Base-by-base conservation (phyloP, 1,284 basidiomycete genomes). In the Lentinula novae-zelandiae region DNA sequence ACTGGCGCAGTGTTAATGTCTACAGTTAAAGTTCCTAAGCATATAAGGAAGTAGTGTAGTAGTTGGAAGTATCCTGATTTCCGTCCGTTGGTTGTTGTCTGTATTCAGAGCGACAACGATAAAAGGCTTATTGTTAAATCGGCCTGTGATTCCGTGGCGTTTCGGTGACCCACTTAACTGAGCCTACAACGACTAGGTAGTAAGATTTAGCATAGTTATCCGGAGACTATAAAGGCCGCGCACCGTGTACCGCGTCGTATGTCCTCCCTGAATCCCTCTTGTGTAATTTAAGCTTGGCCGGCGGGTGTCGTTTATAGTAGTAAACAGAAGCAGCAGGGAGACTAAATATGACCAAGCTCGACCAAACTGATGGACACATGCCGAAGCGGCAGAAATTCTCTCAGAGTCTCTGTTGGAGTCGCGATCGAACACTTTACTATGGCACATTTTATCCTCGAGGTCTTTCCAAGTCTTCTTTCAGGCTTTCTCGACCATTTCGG, bases 231-330 rank as follows among this genome's bases (percentile, higher is more conserved):
- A 17, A 27, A 34, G 39, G 17, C 5, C 27, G 54, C 54, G 40
- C 46, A 56, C 54, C 54, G 42, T 56, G 34, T 17, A 56, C 36
- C 51, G 51, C 51, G 51, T 56, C 20, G 36, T 46, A 56, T 46
- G 9, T 6, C 20, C 27, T 54, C 39, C 22, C 36, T 42, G 53
- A 27, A 42, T 22, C 39, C 48, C 48, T 49, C 20, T 49, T 10
- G 22, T 50, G 31, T 33, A 22, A 50, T 50, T 50, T 50, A n/a
- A 50, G 49, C 49, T 53, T 17, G 31, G 52, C 52, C 31, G 31
- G 52, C 17, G 9, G 52, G 44, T 22, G 44, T 53, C 52, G 52
- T 53, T 36, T 53, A 52, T 52, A 15, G 50, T 36, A 53, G 52
- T 34, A 36, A 38, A 38, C 33, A 38, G 15, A 53, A 53, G 44